A percentile compares a stretch with the other conserved stretches of the same genome.
These are phyloP conservation scores for Pichia occidentalis DNA, from an alignment of 805 yeast species.

Conservation along the genomic window DNA sequence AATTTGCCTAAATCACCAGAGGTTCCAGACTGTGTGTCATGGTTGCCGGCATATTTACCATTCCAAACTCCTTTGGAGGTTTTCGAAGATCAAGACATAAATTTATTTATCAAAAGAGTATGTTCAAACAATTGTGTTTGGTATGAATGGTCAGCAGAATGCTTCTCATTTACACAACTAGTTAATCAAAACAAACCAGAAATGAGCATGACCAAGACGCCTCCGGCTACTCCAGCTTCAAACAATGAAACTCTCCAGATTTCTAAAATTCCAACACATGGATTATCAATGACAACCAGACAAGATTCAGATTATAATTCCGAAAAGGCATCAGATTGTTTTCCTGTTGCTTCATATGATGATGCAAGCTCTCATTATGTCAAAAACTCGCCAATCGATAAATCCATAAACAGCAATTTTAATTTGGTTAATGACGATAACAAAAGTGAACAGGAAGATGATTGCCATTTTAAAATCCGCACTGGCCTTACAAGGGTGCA, in stretches of 20 bases:
- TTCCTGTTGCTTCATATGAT: neutral
- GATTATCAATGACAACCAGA: too few relatives aligned
- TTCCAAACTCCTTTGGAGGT: constrained; percentile 45
- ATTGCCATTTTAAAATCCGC: constrained; percentile 29
- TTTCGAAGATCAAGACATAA: constrained; percentile 49
- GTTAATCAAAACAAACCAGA: neutral
- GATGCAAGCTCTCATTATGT: constrained; percentile 1
- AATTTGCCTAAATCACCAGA: constrained; percentile 34
- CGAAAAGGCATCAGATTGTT: too few relatives aligned
- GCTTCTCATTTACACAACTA: constrained; percentile 35
- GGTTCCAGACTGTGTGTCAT: constrained; percentile 33
- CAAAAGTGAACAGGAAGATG: constrained; percentile 18
- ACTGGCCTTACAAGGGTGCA: constrained; percentile 37
- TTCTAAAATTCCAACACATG: too few relatives aligned
- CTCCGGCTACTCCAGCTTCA: too few relatives aligned
- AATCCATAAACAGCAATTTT: too few relatives aligned
- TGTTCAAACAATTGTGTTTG: constrained; percentile 40
- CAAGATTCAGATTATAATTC: neutral
- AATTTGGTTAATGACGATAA: constrained; percentile 9
- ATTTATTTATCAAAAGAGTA: constrained; percentile 45
- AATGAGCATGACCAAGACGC: too few relatives aligned
- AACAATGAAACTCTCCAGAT: neutral
- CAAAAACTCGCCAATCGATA: too few relatives aligned
- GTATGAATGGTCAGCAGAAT: constrained; percentile 64
- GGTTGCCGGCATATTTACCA: constrained; percentile 69